Conservation (phyloP, 75 land plant species). For the Isoetes taiwanensis region DNA sequence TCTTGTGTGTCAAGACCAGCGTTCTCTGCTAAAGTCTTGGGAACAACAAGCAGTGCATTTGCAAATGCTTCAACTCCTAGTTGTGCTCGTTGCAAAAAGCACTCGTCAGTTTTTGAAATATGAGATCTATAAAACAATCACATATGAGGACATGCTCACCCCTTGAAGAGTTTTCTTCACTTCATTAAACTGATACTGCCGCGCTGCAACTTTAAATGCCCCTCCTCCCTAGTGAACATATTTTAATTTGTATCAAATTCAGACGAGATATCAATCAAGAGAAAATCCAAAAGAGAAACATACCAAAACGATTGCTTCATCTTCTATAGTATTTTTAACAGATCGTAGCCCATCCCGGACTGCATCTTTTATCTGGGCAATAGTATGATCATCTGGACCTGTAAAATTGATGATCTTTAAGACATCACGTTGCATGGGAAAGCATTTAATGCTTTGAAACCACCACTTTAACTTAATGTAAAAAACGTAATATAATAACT, state of each 20-base stretch:
- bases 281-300: no score
- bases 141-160: slow-evolving; percentile 24
- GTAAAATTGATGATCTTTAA: no score
- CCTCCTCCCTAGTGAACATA: slow-evolving; percentile 98
- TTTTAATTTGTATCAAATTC: no score
- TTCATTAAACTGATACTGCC: slow-evolving; percentile 72
- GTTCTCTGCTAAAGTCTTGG: slow-evolving; percentile 94
- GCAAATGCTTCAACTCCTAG: slow-evolving; percentile 98
- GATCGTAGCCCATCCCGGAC: slow-evolving; percentile 90
- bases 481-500: not conserved
- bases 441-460: no score
- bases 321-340: slow-evolving; percentile 93
- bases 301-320: slow-evolving; percentile 79
- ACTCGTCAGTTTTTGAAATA: no score
- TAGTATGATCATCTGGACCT: slow-evolving; percentile 99
- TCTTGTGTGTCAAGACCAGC: slow-evolving; percentile 98
- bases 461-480: no score
- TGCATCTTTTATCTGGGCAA: slow-evolving; percentile 99
- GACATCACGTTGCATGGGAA: no score
- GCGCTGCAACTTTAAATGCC: slow-evolving; percentile 97
- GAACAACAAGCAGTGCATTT: slow-evolving; percentile 83
- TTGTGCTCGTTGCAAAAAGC: slow-evolving; percentile 76
- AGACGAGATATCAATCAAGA: no score
- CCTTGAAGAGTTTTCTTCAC: slow-evolving; percentile 91
- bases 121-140: not conserved